phyloP scores from a whole-genome alignment of 192 early-diverging fungal genomes.

The Coemansia sp. region DNA sequence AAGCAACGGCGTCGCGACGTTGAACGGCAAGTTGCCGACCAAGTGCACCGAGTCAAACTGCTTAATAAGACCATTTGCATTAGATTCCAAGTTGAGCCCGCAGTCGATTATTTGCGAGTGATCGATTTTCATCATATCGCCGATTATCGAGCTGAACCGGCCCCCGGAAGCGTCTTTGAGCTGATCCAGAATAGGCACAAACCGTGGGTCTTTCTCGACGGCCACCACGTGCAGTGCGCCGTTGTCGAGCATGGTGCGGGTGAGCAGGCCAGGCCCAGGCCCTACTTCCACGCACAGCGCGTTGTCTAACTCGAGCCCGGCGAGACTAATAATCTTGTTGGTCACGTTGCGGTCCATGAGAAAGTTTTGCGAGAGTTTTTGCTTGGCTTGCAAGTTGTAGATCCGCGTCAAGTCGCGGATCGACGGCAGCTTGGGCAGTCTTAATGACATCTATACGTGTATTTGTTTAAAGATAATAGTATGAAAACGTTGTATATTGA shows the following conservation, averaged over 20 bases:
- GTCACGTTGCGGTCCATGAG: slow-evolving; percentile 82
- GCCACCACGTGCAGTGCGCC: slow-evolving; percentile 64
- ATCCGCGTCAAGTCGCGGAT: slow-evolving; percentile 72
- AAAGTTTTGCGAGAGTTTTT: slow-evolving; percentile 80
- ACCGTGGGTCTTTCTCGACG: slow-evolving; percentile 72
- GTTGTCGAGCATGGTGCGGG: slow-evolving; percentile 71
- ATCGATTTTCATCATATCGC: slow-evolving; percentile 64
- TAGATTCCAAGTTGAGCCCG: slow-evolving; percentile 17
- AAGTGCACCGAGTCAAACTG: slow-evolving; percentile 56
- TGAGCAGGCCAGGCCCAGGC: slow-evolving; percentile 74
- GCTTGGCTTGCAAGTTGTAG: slow-evolving; percentile 69
- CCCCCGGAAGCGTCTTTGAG: slow-evolving; percentile 66
- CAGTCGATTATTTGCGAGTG: slow-evolving; percentile 56
- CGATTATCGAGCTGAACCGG: slow-evolving; percentile 59
- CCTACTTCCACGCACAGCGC: slow-evolving; percentile 75
- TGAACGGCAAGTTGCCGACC: slow-evolving; percentile 80
- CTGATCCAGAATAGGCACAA: slow-evolving; percentile 69
- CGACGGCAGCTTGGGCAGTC: slow-evolving; percentile 62
- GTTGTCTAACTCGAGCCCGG: slow-evolving; percentile 58
- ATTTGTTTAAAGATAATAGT: background rate
- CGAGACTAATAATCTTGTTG: slow-evolving; percentile 66
- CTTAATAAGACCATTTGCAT: slow-evolving; percentile 11
- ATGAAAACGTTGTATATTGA: too few species aligned
- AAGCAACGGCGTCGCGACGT: slow-evolving; percentile 68
- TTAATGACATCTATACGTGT: slow-evolving; percentile 14